These are phyloP conservation scores for Emmonsiellopsis sp. DNA, from an alignment of 2,329 filamentous ascomycete species.

Conservation along the genomic window DNA sequence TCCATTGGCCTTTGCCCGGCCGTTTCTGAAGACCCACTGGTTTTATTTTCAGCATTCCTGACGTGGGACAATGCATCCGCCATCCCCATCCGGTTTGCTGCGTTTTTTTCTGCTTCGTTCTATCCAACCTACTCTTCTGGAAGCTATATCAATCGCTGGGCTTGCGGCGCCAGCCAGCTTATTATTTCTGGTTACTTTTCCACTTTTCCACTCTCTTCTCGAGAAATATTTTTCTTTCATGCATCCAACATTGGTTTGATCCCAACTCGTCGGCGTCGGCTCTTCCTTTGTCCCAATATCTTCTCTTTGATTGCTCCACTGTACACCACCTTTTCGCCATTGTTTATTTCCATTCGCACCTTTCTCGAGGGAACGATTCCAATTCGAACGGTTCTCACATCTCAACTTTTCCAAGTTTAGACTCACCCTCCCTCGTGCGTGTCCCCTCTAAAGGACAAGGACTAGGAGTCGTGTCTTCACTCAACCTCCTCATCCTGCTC, in stretches of 20 bases:
- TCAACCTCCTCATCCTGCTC: constrained; percentile 1
- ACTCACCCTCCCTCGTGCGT: constrained; percentile 6
- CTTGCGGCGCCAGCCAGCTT: not conserved
- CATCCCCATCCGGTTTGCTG: constrained; percentile 5
- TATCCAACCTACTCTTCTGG: constrained; percentile 3
- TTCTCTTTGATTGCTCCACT: constrained; percentile 9
- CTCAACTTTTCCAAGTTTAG: not conserved
- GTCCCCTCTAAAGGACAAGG: constrained; percentile 5
- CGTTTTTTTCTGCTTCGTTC: constrained; percentile 2
- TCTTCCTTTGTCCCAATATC: not conserved
- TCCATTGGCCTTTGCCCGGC: constrained; percentile 7
- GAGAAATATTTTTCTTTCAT: constrained; percentile 10
- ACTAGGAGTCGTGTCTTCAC: constrained; percentile 3
- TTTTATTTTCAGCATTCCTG: constrained; percentile 3
- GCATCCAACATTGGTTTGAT: constrained; percentile 5
- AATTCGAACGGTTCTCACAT: constrained; percentile 7
- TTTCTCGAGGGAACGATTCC: not conserved
- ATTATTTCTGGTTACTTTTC: constrained; percentile 3
- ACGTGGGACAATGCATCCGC: constrained; percentile 8
- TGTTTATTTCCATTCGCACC: constrained; percentile 3
- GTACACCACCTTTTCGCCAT: constrained; percentile 6
- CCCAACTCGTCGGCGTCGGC: constrained; percentile 3
- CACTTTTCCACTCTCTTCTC: not conserved
- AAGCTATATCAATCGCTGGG: not conserved
- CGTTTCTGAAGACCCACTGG: constrained; percentile 3